phyloP scores from a whole-genome alignment of 257 asterid species.

The Knoxia roxburghii region DNA sequence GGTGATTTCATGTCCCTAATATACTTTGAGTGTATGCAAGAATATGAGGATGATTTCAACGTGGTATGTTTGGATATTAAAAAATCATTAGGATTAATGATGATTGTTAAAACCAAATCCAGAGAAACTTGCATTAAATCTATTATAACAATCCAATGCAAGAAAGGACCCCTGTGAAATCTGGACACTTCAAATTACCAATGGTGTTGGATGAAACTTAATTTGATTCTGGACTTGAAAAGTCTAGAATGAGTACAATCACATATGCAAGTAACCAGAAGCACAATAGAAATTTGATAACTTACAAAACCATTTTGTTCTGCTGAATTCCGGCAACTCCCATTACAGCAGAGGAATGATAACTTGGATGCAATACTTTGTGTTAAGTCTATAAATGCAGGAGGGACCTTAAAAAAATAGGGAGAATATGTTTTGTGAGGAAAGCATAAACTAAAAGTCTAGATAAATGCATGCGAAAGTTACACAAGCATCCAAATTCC shows the following conservation, averaged over 20 bases:
- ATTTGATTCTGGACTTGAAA: neutral
- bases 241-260: neutral
- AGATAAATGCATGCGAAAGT: neutral
- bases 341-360: slow-evolving; percentile 87
- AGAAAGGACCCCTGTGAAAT: neutral
- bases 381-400: too few relatives aligned
- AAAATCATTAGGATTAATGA: too few relatives aligned
- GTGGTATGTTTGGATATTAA: too few relatives aligned
- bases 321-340: slow-evolving; percentile 91
- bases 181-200: neutral
- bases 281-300: slow-evolving; percentile 36
- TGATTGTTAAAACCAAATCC: neutral
- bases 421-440: too few relatives aligned
- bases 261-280: neutral
- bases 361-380: slow-evolving; percentile 43
- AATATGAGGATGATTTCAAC: too few relatives aligned
- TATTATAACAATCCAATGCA: neutral
- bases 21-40: too few relatives aligned
- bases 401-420: too few relatives aligned
- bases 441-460: neutral
- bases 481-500: neutral
- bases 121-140: neutral
- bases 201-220: neutral
- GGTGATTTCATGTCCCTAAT: too few relatives aligned
- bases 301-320: slow-evolving; percentile 67